Conservation (phyloP, 1,139 yeast species). For the Blastobotrys petasosporus region DNA sequence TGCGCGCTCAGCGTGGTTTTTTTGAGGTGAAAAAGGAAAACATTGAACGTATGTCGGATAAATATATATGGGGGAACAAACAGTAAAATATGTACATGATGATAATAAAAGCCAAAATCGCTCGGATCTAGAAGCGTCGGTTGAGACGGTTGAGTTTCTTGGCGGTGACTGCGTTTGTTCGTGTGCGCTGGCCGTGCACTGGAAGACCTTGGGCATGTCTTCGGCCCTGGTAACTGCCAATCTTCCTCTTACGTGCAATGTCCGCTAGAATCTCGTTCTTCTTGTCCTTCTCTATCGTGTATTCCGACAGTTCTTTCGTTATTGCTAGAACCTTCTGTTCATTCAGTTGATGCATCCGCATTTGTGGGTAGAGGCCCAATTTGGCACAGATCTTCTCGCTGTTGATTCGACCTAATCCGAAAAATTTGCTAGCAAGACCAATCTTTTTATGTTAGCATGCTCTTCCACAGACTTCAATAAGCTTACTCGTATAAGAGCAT, state of each 20-base stretch:
- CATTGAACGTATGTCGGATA: not conserved
- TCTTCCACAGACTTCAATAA: not conserved
- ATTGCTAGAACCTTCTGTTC: constrained; percentile 84
- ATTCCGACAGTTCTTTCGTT: constrained; percentile 77
- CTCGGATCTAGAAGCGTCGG: constrained; percentile 44
- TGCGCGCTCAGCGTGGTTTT: too few relatives aligned
- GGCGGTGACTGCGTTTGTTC: constrained; percentile 87
- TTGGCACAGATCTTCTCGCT: constrained; percentile 78
- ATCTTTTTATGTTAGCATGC: constrained; percentile 36
- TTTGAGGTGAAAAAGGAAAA: too few relatives aligned
- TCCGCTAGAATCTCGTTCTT: constrained; percentile 72
- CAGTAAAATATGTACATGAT: not conserved
- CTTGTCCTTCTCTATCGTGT: constrained; percentile 82
- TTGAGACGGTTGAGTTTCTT: constrained; percentile 73
- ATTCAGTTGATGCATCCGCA: constrained; percentile 88
- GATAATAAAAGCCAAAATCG: not conserved
- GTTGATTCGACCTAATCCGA: constrained; percentile 75
- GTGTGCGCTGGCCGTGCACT: constrained; percentile 90
- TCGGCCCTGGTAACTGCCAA: constrained; percentile 82
- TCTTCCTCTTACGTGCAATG: constrained; percentile 71
- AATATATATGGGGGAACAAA: not conserved
- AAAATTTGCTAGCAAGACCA: constrained; percentile 75
- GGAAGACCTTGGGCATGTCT: constrained; percentile 84
- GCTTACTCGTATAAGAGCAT: constrained; percentile 33
- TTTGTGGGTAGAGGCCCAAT: constrained; percentile 83